Evolutionary conservation across 495 filamentous ascomycete species (phyloP).

Genomic region (Hypoxylon lienhwacheense): DNA sequence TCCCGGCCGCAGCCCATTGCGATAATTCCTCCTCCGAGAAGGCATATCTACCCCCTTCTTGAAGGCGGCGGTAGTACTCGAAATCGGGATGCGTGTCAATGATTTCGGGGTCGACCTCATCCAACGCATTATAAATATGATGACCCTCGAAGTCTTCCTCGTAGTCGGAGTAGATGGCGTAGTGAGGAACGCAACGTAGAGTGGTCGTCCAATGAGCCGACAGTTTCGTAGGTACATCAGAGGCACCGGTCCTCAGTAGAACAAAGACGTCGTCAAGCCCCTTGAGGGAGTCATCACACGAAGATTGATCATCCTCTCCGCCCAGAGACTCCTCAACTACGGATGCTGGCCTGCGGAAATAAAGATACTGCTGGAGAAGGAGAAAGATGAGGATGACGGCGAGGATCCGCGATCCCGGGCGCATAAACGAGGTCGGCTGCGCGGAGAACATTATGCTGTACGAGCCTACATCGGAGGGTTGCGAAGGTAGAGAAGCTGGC

Average conservation of each 20-base stretch:
- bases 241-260: conserved; percentile 54
- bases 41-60: conserved; percentile 33
- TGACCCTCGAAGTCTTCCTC: conserved; percentile 47
- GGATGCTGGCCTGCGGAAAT: conserved; percentile 6
- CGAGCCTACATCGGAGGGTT: no score
- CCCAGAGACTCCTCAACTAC: background rate
- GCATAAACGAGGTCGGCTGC: conserved; percentile 14
- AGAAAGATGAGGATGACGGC: conserved; percentile 18
- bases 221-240: conserved; percentile 51
- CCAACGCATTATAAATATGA: conserved; percentile 45
- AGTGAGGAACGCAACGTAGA: conserved; percentile 48
- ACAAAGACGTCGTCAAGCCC: conserved; percentile 40
- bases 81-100: conserved; percentile 40
- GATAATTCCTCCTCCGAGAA: conserved; percentile 32
- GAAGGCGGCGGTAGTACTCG: conserved; percentile 36
- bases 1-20: conserved; percentile 35
- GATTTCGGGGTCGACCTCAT: conserved; percentile 37
- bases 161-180: conserved; percentile 55
- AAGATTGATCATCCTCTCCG: background rate
- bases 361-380: conserved; percentile 22
- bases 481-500: no score
- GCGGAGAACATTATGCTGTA: conserved; percentile 23
- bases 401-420: conserved; percentile 20
- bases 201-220: conserved; percentile 53
- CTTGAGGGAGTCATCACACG: conserved; percentile 32